Evolutionary conservation across 169 alveolate genomes (phyloP).

Genomic region (Sarcocystis neurona): DNA sequence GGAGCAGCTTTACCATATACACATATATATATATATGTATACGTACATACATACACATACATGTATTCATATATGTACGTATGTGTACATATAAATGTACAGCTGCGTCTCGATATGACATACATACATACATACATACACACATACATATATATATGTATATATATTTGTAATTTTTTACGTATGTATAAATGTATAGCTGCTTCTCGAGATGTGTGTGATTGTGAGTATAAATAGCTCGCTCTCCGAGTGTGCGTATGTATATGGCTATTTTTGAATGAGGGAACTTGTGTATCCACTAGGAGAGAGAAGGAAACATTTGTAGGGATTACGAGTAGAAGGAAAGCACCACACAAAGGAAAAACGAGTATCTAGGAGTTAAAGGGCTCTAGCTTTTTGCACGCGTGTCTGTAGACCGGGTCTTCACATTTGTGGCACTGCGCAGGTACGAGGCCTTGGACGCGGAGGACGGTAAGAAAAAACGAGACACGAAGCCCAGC

Average conservation of each 20-base stretch:
- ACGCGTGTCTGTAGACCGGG: not conserved
- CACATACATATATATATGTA: not conserved
- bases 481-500: not conserved
- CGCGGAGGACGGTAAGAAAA: constrained; percentile 24
- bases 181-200: not conserved
- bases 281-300: too few relatives aligned
- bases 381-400: not conserved
- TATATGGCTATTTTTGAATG: not conserved
- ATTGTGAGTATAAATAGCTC: too few relatives aligned
- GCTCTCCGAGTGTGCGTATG: too few relatives aligned
- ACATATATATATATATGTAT: not conserved
- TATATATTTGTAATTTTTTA: too few relatives aligned
- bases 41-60: not conserved
- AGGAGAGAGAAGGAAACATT: too few relatives aligned
- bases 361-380: not conserved
- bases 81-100: not conserved
- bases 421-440: not conserved
- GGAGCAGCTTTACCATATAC: not conserved
- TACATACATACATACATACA: not conserved
- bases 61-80: not conserved
- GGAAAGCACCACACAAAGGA: too few relatives aligned
- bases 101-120: not conserved
- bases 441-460: constrained; percentile 49
- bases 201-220: too few relatives aligned
- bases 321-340: too few relatives aligned